Evolutionary conservation across 768 basidiomycete species (phyloP), one percentile per base, ranked within the genome.

Genomic region (Mrakia hoshinonis): DNA sequence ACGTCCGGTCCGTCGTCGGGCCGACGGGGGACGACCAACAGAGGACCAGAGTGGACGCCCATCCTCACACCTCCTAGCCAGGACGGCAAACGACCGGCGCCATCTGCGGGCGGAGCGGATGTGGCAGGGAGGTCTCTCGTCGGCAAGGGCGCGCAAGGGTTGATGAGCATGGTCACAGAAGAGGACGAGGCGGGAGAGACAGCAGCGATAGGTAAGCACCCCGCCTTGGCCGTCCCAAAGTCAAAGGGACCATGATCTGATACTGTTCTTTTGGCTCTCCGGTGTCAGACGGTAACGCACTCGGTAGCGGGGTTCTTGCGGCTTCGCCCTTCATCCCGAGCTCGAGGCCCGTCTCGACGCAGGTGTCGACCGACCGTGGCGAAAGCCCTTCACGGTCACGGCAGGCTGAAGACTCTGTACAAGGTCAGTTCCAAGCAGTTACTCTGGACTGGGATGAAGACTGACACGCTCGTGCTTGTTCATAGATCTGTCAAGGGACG

Each of bases 101-200:
- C 26, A 2, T 29, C 4, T 34, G 58, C 18, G 22, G 31, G 58
- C 10, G 34, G 31, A 6, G 49, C 5, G 20, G 49, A 24, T 20
- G 11, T 18, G 9, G 49, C 20, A n/a, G 34, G 36, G 3, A 36
- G 58, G n/a, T 31, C 58, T 18, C 20, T 61, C 18, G 58, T 61
- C 4, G 58, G 58, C 31, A 61, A 61, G 58, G 58, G 58, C 31
- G 58, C 58, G 34, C 34, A 61, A 20, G 58, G 58, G 58, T n/a
- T 61, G 58, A 9, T 61, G 58, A 61, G 58, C 34, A 22, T 61
- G 22, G 58, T 61, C 0, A 22, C 31, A 1, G 58, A 61, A 20
- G 58, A 61, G 55, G 55, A n/a, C 1, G 55, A 58, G 55, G 55
- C 55, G 29, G 55, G 34, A 20, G 55, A 15, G 13, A 26, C 13